These are phyloP conservation scores for Ophiocytium majus DNA, from an alignment of 352 stramenopile species.

Conservation along the genomic window DNA sequence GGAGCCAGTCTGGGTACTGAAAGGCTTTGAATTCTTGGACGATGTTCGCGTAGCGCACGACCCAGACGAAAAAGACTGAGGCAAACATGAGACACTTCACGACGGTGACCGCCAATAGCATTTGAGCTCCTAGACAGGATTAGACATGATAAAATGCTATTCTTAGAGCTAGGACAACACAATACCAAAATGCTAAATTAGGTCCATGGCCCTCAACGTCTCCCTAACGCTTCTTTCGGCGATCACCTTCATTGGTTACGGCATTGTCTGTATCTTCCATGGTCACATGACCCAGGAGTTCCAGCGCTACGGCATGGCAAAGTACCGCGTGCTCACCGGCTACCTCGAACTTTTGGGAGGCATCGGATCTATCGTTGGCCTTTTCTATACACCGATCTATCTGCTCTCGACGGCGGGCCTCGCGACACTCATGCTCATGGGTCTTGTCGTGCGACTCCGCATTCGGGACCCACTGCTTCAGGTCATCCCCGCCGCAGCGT, in stretches of 20 bases:
- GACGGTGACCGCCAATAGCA: no score
- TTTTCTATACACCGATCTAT: background rate
- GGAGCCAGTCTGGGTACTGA: background rate
- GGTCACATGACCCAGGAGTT: background rate
- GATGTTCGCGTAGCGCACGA: slow-evolving; percentile 4
- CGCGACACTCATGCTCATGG: background rate
- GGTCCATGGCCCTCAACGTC: background rate
- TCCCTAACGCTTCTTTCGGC: background rate
- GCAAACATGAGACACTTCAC: no score
- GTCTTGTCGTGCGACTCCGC: background rate
- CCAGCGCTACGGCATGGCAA: background rate
- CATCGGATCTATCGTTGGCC: background rate
- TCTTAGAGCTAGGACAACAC: no score
- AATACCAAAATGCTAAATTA: no score
- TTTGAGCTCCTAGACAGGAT: no score
- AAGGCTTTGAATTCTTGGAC: background rate
- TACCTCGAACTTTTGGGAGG: background rate
- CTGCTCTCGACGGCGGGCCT: background rate
- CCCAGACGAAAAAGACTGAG: background rate
- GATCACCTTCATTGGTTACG: background rate
- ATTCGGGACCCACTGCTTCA: background rate
- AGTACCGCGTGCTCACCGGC: background rate
- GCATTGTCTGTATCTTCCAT: background rate
- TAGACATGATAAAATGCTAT: no score
- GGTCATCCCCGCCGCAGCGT: background rate